Base-by-base conservation (phyloP, 129 eudicot genomes). In the Rutidosis leptorrhynchoides region DNA sequence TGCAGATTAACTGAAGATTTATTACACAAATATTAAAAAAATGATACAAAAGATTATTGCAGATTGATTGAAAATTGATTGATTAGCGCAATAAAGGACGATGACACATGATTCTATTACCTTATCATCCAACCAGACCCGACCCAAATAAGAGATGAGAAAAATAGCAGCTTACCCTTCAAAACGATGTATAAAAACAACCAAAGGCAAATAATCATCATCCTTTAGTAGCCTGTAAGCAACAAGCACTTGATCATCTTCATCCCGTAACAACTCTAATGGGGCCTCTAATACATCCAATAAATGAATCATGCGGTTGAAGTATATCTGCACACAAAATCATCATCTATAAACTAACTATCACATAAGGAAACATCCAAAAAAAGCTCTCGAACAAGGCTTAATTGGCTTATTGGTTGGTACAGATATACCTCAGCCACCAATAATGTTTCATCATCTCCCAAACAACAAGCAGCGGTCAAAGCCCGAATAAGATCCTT, bases 341-440 rank as follows among this genome's bases (percentile, higher is more conserved):
- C 62, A 48, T 29, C n/a, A 32, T 53, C 62, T n/a, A 5, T 1
- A 29, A 48, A 23, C 35, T 25, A 56, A 21, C n/a, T 24, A n/a
- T n/a, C n/a, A n/a, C n/a, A 65, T 12, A 60, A 30, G 26, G 54
- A 54, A n/a, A 51, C 64, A 56, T 21, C 7, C 46, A 58, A 24
- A 30, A 6, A 69, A 61, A 57, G 62, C n/a, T n/a, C 52, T 45
- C 62, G 25, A 72, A 45, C 17, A 9, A 17, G n/a, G n/a, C n/a
- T n/a, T n/a, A n/a, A n/a, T n/a, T n/a, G 37, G 3, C 25, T 19
- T 37, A 24, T 22, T 20, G 55, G 42, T 29, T n/a, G n/a, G n/a
- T n/a, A n/a, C n/a, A n/a, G n/a, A 78, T 76, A 45, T 79, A 91
- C 97, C 96, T 87, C 94, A 69, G 94, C 94, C 62, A 87, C 78